These are phyloP conservation scores for Xylona heveae DNA, from an alignment of 495 filamentous ascomycete genomes.

Conservation along the genomic window DNA sequence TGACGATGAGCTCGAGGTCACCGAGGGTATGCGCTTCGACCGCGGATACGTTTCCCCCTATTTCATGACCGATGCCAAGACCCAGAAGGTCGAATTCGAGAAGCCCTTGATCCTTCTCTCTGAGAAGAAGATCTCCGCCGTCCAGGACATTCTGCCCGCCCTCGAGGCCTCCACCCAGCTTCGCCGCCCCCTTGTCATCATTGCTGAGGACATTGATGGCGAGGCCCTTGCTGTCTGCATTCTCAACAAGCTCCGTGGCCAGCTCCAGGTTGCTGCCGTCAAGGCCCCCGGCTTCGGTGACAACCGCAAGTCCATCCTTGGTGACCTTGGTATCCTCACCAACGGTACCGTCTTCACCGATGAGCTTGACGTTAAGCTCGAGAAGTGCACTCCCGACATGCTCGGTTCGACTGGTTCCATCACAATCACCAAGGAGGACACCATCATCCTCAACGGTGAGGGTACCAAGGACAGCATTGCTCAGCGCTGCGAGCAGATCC, in stretches of 20 bases:
- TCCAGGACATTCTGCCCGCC: conserved; percentile 94
- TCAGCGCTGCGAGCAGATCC: conserved; percentile 97
- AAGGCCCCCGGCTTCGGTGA: conserved; percentile 99
- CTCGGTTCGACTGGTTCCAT: conserved; percentile 94
- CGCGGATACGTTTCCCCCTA: conserved; percentile 95
- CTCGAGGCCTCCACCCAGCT: conserved; percentile 91
- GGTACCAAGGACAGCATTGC: conserved; percentile 84
- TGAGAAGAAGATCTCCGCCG: conserved; percentile 99
- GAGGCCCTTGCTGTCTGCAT: conserved; percentile 98
- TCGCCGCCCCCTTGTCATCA: conserved; percentile 90
- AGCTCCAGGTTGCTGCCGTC: conserved; percentile 94
- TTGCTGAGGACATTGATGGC: conserved; percentile 96
- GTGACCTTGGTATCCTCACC: conserved; percentile 85
- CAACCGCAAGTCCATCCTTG: conserved; percentile 98
- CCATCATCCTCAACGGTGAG: conserved; percentile 94
- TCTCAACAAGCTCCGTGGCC: conserved; percentile 97
- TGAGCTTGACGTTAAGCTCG: conserved; percentile 95
- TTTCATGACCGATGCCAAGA: conserved; percentile 98
- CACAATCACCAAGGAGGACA: conserved; percentile 99
- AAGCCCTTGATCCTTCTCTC: conserved; percentile 95
- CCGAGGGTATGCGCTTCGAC: conserved; percentile 99
- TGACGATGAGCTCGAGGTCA: conserved; percentile 93
- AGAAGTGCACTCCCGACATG: conserved; percentile 89
- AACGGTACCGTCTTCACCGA: conserved; percentile 95
- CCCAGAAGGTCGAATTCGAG: conserved; percentile 98